Evolutionary conservation across 2,329 filamentous ascomycete species (phyloP).

Genomic region (Nakataea oryzae): DNA sequence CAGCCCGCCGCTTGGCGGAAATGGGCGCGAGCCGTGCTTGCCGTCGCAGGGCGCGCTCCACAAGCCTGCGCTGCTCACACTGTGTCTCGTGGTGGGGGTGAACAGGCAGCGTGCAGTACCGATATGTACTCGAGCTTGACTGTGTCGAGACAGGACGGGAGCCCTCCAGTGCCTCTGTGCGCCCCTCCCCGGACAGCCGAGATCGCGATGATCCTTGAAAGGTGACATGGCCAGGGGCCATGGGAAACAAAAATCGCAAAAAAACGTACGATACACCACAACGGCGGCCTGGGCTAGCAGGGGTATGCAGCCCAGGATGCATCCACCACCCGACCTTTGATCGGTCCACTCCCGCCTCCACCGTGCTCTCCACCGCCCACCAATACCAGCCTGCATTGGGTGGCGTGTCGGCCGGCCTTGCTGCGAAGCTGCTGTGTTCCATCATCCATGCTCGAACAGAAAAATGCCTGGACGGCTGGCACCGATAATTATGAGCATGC

Average conservation of each 20-base stretch:
- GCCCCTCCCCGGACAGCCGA: not conserved
- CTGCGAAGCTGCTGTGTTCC: not conserved
- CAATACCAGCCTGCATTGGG: not conserved
- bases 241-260: constrained; percentile 8
- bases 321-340: not conserved
- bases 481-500: not conserved
- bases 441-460: not conserved
- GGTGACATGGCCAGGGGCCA: not conserved
- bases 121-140: not conserved
- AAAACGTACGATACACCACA: constrained; percentile 20
- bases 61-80: too few relatives aligned
- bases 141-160: not conserved
- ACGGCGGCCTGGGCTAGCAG: constrained; percentile 8
- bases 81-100: not conserved
- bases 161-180: not conserved
- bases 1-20: not conserved
- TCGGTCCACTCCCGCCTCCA: not conserved
- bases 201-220: constrained; percentile 17
- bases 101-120: not conserved
- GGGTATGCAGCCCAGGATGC: constrained; percentile 1
- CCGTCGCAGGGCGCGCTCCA: not conserved
- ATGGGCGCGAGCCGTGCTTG: not conserved
- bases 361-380: not conserved
- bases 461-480: not conserved
- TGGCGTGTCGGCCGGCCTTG: not conserved